Evolutionary conservation across 73 alveolate species (phyloP).

Genomic region (Paramecium sexaurelia): DNA sequence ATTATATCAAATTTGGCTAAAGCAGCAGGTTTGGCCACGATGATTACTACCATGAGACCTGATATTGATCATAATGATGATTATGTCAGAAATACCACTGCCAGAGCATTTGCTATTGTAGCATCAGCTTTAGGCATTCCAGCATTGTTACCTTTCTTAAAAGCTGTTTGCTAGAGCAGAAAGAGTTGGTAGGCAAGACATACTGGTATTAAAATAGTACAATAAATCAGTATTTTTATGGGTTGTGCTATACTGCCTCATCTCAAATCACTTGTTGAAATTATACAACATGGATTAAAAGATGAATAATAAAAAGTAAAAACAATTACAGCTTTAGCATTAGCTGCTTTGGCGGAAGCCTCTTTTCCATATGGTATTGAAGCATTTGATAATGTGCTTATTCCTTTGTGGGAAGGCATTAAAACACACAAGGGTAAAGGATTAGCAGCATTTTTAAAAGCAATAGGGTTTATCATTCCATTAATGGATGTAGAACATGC

Average conservation of each 20-base stretch:
- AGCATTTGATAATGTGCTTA: conserved; percentile 97
- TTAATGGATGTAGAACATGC: conserved; percentile 99
- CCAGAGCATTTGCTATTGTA: conserved; percentile 99
- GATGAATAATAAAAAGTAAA: conserved; percentile 96
- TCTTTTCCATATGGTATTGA: conserved; percentile 99
- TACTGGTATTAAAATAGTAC: conserved; percentile 99
- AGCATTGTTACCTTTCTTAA: conserved; percentile 96
- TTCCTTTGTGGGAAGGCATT: conserved; percentile 99
- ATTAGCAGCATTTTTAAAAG: conserved; percentile 99
- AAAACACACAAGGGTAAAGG: conserved; percentile 96
- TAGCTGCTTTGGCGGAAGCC: conserved; percentile 99
- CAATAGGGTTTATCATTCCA: conserved; percentile 99
- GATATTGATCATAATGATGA: conserved; percentile 99
- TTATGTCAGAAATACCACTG: conserved; percentile 96
- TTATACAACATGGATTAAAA: conserved; percentile 96
- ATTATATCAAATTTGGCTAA: conserved; percentile 98
- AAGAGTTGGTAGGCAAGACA: conserved; percentile 99
- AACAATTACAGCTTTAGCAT: conserved; percentile 99
- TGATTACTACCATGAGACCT: conserved; percentile 99
- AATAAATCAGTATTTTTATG: conserved; percentile 93
- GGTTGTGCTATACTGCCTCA: conserved; percentile 99
- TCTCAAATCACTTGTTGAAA: conserved; percentile 96
- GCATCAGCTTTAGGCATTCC: conserved; percentile 99
- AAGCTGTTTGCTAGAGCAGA: conserved; percentile 98
- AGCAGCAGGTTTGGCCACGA: conserved; percentile 99